phyloP scores from a whole-genome alignment of 1,139 yeast species.

The Sugiyamaella castrensis region DNA sequence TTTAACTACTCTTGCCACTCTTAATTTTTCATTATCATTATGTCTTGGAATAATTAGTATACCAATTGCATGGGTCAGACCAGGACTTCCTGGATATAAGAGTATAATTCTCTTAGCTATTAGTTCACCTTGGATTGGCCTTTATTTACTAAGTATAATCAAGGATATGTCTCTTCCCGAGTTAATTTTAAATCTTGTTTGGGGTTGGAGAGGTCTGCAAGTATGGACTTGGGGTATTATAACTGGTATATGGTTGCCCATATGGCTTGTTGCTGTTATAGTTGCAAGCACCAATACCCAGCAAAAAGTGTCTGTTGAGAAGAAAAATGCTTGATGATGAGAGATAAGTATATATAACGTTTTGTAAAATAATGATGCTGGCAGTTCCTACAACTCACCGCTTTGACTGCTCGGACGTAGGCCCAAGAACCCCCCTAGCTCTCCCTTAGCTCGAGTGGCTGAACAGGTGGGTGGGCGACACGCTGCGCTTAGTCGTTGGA shows the following conservation, averaged over 20 bases:
- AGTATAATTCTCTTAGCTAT: constrained; percentile 23
- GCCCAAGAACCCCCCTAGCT: too few species aligned
- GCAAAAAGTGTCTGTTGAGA: neutral
- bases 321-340: constrained; percentile 5
- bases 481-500: too few species aligned
- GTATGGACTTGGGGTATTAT: constrained; percentile 88
- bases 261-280: constrained; percentile 55
- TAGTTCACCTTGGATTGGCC: constrained; percentile 30
- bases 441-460: too few species aligned
- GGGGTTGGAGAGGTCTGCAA: constrained; percentile 67
- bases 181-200: constrained; percentile 39
- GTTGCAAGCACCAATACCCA: constrained; percentile 12
- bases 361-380: too few species aligned
- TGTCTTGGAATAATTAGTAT: constrained; percentile 62
- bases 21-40: constrained; percentile 81
- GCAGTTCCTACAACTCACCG: too few species aligned
- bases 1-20: constrained; percentile 70
- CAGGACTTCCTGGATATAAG: constrained; percentile 26
- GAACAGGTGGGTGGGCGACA: too few species aligned
- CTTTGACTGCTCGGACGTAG: too few species aligned
- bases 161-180: constrained; percentile 11
- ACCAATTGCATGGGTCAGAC: constrained; percentile 67
- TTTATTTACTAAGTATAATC: constrained; percentile 42
- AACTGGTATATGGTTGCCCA: constrained; percentile 76
- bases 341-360: neutral